Base-by-base conservation (phyloP, 2,329 filamentous ascomycete species). In the Phialocephala subalpina region DNA sequence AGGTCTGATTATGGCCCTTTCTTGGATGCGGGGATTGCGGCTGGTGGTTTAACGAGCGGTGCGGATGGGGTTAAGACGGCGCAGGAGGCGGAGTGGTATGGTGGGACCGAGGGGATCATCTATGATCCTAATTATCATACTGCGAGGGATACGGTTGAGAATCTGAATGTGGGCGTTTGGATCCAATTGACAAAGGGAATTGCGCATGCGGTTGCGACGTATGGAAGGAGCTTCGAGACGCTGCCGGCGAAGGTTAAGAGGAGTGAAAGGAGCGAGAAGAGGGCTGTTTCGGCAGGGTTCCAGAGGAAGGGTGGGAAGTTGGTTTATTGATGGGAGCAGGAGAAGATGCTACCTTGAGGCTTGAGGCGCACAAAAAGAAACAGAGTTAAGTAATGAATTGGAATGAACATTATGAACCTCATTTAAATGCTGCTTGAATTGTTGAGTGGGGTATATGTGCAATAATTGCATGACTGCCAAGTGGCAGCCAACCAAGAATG, bases 1-100 rank as follows among this genome's bases (percentile, higher is more conserved):
- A 88, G 92, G 66, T 92, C 88, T 68, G 92, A 95, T 78, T 94
- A 95, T 73, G 90, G 89, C 55, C 89, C 87, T 1, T 94, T 94
- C 80, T 89, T 94, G 72, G 83, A 87, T 27, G 83, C 86, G 63
- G 89, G 89, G 3, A 93, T 94, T 40, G 90, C 92, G 0, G 86
- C 86, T 0, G 91, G 92, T 20, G 92, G 92, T 29, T 86, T 94
- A 65, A 90, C 91, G 62, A 92, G 91, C 1, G 92, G 92, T 42
- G 92, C 92, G 1, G 92, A 94, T 78, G 90, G 86, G 16, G 77
- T 92, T 80, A 94, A 93, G 85, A 92, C 90, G 0, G 78, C 83
- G 57, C 83, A 87, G 35, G 89, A 94, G 74, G 64, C 64, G 1
- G 81, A 79, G 40, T 78, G 87, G 78, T 94, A 92, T 75, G 91